These are phyloP conservation scores for Russula dissimulans DNA, from an alignment of 768 basidiomycete genomes.

Conservation along the genomic window DNA sequence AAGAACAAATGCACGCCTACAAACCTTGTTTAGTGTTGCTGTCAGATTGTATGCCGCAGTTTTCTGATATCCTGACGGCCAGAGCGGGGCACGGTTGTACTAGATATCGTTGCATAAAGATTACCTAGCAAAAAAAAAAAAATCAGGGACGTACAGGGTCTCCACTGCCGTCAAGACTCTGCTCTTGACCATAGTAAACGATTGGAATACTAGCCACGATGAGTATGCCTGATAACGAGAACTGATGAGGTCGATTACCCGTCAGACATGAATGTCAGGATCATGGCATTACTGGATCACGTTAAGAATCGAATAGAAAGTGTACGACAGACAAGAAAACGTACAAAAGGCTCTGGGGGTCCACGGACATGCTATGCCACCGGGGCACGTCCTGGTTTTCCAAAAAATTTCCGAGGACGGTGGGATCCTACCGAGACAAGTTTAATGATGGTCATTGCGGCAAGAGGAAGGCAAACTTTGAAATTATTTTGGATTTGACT, in stretches of 20 bases:
- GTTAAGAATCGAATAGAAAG: slow-evolving; percentile 6
- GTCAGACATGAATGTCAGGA: slow-evolving; percentile 66
- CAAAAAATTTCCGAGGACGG: slow-evolving; percentile 61
- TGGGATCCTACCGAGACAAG: slow-evolving; percentile 24
- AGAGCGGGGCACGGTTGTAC: slow-evolving; percentile 70
- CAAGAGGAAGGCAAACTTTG: slow-evolving; percentile 26
- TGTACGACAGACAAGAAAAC: slow-evolving; percentile 20
- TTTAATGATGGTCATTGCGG: neutral
- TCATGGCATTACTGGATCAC: slow-evolving; percentile 54
- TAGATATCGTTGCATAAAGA: slow-evolving; percentile 22
- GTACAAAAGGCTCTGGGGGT: slow-evolving; percentile 62
- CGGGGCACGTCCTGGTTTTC: slow-evolving; percentile 74
- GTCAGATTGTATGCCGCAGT: slow-evolving; percentile 51
- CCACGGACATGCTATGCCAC: slow-evolving; percentile 64
- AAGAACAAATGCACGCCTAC: neutral
- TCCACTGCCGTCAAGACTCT: slow-evolving; percentile 49
- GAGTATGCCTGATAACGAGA: neutral
- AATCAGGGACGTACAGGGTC: slow-evolving; percentile 47
- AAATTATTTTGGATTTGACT: slow-evolving; percentile 45
- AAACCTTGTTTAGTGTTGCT: slow-evolving; percentile 49
- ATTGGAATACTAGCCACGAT: slow-evolving; percentile 48
- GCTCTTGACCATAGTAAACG: slow-evolving; percentile 77
- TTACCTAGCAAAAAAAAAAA: neutral
- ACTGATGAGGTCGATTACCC: slow-evolving; percentile 31
- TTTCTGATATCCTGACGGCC: slow-evolving; percentile 56